phyloP scores from a whole-genome alignment of 345 rosid species.

The Boechera retrofracta region DNA sequence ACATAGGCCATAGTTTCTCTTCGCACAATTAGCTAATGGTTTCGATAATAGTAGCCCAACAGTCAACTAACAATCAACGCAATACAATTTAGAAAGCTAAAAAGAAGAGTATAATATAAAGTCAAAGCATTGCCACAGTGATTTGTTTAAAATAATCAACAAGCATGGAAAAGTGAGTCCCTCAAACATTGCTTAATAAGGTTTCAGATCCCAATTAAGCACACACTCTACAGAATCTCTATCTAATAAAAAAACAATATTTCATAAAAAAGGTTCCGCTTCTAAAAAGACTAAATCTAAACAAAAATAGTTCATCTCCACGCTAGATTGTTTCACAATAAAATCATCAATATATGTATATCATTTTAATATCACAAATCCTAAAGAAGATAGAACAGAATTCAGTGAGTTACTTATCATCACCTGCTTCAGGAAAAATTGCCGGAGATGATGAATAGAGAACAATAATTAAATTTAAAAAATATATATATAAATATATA shows the following conservation, averaged over 20 bases:
- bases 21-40: background rate
- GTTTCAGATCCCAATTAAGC: constrained; percentile 42
- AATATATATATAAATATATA: background rate
- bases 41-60: background rate
- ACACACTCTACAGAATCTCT: constrained; percentile 34
- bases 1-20: background rate
- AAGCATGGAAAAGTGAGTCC: constrained; percentile 30
- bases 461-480: background rate
- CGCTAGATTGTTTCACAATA: background rate
- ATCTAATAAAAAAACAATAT: constrained; percentile 17
- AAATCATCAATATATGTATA: too few species aligned
- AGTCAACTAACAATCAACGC: constrained; percentile 32
- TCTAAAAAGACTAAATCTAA: background rate
- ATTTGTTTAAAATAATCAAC: constrained; percentile 16
- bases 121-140: constrained; percentile 27
- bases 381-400: background rate
- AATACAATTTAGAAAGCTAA: constrained; percentile 12
- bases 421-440: background rate
- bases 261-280: constrained; percentile 10
- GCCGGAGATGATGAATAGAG: constrained; percentile 1
- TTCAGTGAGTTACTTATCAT: background rate
- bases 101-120: constrained; percentile 6
- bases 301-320: background rate
- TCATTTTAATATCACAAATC: background rate
- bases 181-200: constrained; percentile 37